phyloP scores from a whole-genome alignment of 1,284 basidiomycete species.

The Xerocomus cyaneibrunnescens region DNA sequence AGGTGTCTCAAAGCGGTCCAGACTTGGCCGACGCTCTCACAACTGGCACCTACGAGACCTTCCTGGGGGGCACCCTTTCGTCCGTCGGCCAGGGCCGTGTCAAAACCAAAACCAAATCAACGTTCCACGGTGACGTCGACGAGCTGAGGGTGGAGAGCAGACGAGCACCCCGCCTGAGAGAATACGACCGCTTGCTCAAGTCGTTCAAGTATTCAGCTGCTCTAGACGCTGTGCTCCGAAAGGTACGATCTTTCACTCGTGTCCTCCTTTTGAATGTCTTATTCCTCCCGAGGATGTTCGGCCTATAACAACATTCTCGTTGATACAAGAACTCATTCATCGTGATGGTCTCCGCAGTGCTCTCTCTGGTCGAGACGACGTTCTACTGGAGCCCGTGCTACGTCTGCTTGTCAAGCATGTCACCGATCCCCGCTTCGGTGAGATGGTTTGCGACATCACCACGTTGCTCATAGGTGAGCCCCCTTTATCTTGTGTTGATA shows the following conservation, averaged over 20 bases:
- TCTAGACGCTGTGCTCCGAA: conserved; percentile 84
- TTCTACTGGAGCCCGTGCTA: conserved; percentile 90
- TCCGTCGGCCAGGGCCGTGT: conserved; percentile 56
- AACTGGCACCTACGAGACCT: conserved; percentile 70
- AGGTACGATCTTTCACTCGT: conserved; percentile 47
- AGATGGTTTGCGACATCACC: conserved; percentile 83
- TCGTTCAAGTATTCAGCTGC: conserved; percentile 95
- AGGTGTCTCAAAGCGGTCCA: conserved; percentile 57
- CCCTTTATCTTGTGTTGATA: background rate
- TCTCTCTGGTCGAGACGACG: conserved; percentile 89
- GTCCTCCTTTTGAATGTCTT: conserved; percentile 1
- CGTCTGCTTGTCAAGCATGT: conserved; percentile 84
- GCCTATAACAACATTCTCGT: conserved; percentile 84
- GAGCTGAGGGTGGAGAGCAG: conserved; percentile 78
- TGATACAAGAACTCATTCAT: conserved; percentile 93
- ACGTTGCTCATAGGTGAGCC: conserved; percentile 80
- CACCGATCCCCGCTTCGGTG: conserved; percentile 88
- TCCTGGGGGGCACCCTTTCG: conserved; percentile 59
- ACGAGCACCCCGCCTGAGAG: conserved; percentile 72
- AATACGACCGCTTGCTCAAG: conserved; percentile 91
- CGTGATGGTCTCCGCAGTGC: conserved; percentile 89
- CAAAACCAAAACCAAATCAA: conserved; percentile 53
- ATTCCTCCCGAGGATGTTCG: conserved; percentile 60
- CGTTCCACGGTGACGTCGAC: conserved; percentile 53
- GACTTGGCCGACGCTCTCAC: conserved; percentile 51